Base-by-base conservation (phyloP, 1,284 basidiomycete genomes). In the Sparassis latifolia region DNA sequence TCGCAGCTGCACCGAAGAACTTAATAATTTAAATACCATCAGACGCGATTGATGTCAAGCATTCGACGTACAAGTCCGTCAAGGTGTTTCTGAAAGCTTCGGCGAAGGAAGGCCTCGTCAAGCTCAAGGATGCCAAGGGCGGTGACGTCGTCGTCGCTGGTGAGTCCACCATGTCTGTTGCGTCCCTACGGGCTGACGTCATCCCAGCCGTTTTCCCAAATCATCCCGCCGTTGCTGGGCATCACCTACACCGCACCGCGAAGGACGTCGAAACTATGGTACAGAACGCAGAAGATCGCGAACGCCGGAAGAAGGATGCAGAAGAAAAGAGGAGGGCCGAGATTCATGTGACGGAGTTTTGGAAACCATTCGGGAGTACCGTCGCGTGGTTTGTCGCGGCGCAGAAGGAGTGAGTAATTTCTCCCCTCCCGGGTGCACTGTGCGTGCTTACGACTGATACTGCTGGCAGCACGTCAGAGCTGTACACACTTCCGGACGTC, bases 11-110 rank as follows among this genome's bases (percentile, higher is more conserved):
- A 12, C 33, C 29, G 5, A 12, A 5, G 29, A 10, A 32, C 2
- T 9, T 29, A 20, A 5, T 5, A 31, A 10, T 12, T 33, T 3
- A 42, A n/a, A 43, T 42, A 55, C 52, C 51, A 63, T 72, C 64
- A 46, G 76, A 69, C 42, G 72, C 63, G 43, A 72, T 71, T 46
- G 73, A 74, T 58, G 82, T 84, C 66, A 92, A 85, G 62, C 77
- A 79, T 49, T 92, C 79, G 2, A 76, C 78, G 5, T 78, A 86
- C 72, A 95, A 93, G 67, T 90, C 89, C 40, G 75, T 94, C 20
- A 78, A 83, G 2, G 75, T 81, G 1, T 92, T 94, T 69, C 75
- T 95, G 61, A 92, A 90, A 62, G 62, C 77, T 27, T 72, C 76
- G 3, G 84, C 86, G 53, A 93, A 92, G 63, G 79, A 82, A 4